These are phyloP conservation scores for Fereydounia khargensis DNA, from an alignment of 1,284 basidiomycete genomes.

Conservation along the genomic window DNA sequence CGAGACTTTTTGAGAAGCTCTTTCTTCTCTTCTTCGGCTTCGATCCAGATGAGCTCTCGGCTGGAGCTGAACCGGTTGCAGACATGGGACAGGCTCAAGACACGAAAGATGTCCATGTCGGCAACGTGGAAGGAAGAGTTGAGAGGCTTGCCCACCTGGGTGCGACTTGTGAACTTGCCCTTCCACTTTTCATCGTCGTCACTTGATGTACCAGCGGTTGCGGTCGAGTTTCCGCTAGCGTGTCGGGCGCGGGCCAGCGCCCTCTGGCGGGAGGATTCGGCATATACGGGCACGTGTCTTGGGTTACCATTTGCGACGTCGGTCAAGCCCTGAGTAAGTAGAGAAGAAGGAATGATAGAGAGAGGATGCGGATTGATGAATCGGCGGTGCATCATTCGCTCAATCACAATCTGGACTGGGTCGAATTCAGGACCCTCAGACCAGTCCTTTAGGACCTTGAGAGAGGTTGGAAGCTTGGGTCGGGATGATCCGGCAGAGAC, in stretches of 20 bases:
- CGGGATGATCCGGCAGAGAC: not conserved
- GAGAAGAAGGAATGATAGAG: slow-evolving; percentile 19
- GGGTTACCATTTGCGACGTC: slow-evolving; percentile 31
- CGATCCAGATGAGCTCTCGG: slow-evolving; percentile 40
- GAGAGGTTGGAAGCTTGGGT: slow-evolving; percentile 15
- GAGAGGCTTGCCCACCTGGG: slow-evolving; percentile 37
- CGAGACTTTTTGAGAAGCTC: slow-evolving; percentile 1
- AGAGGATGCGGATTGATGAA: slow-evolving; percentile 35
- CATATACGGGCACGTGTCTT: slow-evolving; percentile 27
- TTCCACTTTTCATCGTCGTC: slow-evolving; percentile 18
- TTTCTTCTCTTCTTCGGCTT: slow-evolving; percentile 37
- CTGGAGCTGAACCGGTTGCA: slow-evolving; percentile 10
- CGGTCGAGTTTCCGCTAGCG: slow-evolving; percentile 4
- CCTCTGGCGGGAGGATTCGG: slow-evolving; percentile 29
- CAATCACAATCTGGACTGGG: slow-evolving; percentile 26
- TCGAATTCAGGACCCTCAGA: slow-evolving; percentile 16
- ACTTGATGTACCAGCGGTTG: slow-evolving; percentile 12
- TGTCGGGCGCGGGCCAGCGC: slow-evolving; percentile 7
- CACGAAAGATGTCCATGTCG: slow-evolving; percentile 19
- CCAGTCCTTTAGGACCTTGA: slow-evolving; percentile 17
- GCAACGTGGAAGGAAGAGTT: slow-evolving; percentile 23
- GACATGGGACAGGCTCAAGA: slow-evolving; percentile 12
- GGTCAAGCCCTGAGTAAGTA: slow-evolving; percentile 24
- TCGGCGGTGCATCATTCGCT: slow-evolving; percentile 29
- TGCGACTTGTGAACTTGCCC: slow-evolving; percentile 24